Evolutionary conservation across 108 stramenopile species (phyloP).

Genomic region (Schizochytrium sp.): DNA sequence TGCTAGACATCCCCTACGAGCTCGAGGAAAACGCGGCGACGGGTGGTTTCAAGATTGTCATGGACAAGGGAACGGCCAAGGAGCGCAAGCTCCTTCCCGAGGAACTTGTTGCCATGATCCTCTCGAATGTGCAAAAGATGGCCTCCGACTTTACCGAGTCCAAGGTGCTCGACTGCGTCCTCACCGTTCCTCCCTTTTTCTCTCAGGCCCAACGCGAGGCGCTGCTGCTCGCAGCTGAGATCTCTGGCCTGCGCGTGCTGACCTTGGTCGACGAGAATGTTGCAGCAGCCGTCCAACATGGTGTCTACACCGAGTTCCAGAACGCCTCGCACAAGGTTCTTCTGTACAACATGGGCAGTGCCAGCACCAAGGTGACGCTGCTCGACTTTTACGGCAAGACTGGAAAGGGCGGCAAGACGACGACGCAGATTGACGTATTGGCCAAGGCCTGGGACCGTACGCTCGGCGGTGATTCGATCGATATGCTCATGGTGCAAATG

Average conservation of each 20-base stretch:
- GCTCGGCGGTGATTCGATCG: constrained; percentile 76
- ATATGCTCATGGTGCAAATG: constrained; percentile 75
- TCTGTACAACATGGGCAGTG: constrained; percentile 97
- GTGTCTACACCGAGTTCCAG: constrained; percentile 74
- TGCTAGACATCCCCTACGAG: neutral
- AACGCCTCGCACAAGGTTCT: constrained; percentile 68
- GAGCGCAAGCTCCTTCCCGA: constrained; percentile 74
- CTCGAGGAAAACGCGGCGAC: neutral
- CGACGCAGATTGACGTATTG: constrained; percentile 82
- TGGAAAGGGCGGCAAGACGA: constrained; percentile 63
- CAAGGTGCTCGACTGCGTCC: constrained; percentile 70
- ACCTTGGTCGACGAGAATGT: constrained; percentile 91
- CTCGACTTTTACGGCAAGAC: constrained; percentile 67
- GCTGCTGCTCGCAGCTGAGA: constrained; percentile 78
- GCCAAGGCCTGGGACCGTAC: constrained; percentile 87
- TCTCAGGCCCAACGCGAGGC: constrained; percentile 87
- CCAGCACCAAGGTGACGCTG: constrained; percentile 71
- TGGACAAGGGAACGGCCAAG: constrained; percentile 41
- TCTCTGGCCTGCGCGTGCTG: constrained; percentile 90
- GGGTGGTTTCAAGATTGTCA: constrained; percentile 1
- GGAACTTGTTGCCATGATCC: constrained; percentile 91
- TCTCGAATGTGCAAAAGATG: constrained; percentile 82
- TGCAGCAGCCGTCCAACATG: constrained; percentile 91
- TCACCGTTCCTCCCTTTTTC: constrained; percentile 90
- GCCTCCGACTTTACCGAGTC: constrained; percentile 68